phyloP scores from a whole-genome alignment of 192 early-diverging fungal genomes.

The Lunasporangiospora selenospora region DNA sequence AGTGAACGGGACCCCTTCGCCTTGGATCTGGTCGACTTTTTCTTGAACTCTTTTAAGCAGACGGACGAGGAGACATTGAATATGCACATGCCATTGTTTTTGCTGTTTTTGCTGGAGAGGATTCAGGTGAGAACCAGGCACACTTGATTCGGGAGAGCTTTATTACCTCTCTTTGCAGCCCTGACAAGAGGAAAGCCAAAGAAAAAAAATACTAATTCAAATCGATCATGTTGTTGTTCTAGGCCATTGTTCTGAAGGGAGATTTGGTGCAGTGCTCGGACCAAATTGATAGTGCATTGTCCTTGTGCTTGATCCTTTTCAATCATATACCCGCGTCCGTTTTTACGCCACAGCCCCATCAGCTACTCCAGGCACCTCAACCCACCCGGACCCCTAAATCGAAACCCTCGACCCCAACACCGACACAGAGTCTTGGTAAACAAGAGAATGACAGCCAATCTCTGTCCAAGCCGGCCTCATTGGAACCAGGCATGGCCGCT shows the following conservation, averaged over 20 bases:
- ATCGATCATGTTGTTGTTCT: too few relatives aligned
- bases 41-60: slow-evolving; percentile 76
- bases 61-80: slow-evolving; percentile 84
- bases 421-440: slow-evolving; percentile 2
- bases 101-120: slow-evolving; percentile 62
- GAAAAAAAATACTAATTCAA: not conserved
- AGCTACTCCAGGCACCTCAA: slow-evolving; percentile 15
- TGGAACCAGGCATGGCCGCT: slow-evolving; percentile 43
- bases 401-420: slow-evolving; percentile 32
- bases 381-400: slow-evolving; percentile 33
- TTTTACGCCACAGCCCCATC: slow-evolving; percentile 33
- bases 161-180: slow-evolving; percentile 5
- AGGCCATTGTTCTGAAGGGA: slow-evolving; percentile 20
- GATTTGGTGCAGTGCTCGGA: slow-evolving; percentile 19
- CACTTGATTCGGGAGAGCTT: too few relatives aligned
- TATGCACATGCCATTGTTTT: slow-evolving; percentile 82
- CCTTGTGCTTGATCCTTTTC: slow-evolving; percentile 40
- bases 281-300: slow-evolving; percentile 21
- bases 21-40: slow-evolving; percentile 72
- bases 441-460: slow-evolving; percentile 1
- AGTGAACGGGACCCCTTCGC: slow-evolving; percentile 45
- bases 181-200: too few relatives aligned
- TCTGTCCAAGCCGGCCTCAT: slow-evolving; percentile 25
- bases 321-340: slow-evolving; percentile 35
- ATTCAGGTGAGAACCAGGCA: slow-evolving; percentile 62